A percentile compares a stretch with the other conserved stretches of the same genome.
Conservation (phyloP, 352 stramenopile genomes). For the Pythium brachiatum region DNA sequence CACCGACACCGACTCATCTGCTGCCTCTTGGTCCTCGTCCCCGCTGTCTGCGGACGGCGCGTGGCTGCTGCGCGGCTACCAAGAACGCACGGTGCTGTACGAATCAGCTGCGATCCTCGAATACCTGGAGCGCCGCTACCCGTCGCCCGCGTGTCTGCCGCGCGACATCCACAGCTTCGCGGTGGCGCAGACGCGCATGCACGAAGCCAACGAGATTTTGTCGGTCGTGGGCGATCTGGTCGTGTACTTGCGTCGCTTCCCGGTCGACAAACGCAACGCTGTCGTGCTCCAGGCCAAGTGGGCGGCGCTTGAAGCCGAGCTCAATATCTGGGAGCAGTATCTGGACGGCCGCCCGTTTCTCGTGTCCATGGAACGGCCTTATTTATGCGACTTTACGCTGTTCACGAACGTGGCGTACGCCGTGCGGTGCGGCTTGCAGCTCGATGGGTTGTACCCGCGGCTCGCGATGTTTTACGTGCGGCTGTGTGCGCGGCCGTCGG, state of each 20-base stretch:
- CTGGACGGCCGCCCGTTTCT: conserved; percentile 61
- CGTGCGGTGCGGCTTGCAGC: conserved; percentile 78
- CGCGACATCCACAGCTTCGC: conserved; percentile 47
- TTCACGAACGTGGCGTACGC: conserved; percentile 87
- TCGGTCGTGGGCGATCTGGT: conserved; percentile 80
- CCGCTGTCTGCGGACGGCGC: conserved; percentile 2
- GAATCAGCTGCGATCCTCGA: conserved; percentile 79
- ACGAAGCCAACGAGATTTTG: conserved; percentile 83
- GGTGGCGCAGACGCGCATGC: conserved; percentile 69
- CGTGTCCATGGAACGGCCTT: conserved; percentile 55
- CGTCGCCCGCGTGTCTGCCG: conserved; percentile 48
- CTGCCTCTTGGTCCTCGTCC: not conserved
- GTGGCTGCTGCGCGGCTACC: conserved; percentile 22
- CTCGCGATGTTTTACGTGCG: conserved; percentile 80
- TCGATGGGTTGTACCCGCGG: conserved; percentile 76
- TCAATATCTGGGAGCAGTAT: conserved; percentile 79
- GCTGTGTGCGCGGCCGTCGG: conserved; percentile 61
- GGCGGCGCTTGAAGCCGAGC: conserved; percentile 60
- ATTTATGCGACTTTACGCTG: conserved; percentile 78
- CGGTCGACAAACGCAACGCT: conserved; percentile 50
- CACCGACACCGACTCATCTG: not conserved
- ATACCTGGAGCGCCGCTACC: conserved; percentile 74
- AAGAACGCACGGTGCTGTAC: conserved; percentile 63
- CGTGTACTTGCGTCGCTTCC: conserved; percentile 76
- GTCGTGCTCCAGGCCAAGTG: conserved; percentile 69